Percentiles rank a stretch among this genome's conserved stretches.
These are phyloP conservation scores for Bassia scoparia DNA, from an alignment of 148 eudicot species.

Conservation along the genomic window DNA sequence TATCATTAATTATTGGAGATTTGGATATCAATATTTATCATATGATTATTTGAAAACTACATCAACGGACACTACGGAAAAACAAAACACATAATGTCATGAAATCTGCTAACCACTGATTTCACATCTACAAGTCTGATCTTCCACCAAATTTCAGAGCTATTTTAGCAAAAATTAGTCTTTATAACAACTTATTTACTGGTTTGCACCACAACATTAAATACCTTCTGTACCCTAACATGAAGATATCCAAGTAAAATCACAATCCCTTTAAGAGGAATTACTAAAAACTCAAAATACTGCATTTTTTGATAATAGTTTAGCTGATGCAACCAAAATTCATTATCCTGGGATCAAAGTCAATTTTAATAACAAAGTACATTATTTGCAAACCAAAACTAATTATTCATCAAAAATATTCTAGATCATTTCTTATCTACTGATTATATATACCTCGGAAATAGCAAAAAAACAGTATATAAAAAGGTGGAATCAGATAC, in stretches of 20 bases:
- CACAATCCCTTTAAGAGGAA: not conserved
- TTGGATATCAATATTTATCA: slow-evolving; percentile 2
- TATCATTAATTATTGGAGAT: not conserved
- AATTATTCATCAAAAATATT: too few relatives aligned
- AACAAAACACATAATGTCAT: too few relatives aligned
- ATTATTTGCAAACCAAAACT: too few relatives aligned
- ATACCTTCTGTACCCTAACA: not conserved
- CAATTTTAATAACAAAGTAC: slow-evolving; percentile 1
- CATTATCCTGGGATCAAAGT: not conserved
- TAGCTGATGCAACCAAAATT: not conserved
- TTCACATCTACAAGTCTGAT: not conserved
- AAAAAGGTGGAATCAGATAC: too few relatives aligned
- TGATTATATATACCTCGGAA: too few relatives aligned
- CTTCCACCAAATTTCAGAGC: not conserved
- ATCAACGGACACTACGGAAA: not conserved
- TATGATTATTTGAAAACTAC: too few relatives aligned
- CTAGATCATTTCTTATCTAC: too few relatives aligned
- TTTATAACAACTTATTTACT: not conserved
- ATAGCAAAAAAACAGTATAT: too few relatives aligned
- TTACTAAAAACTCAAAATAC: slow-evolving; percentile 3
- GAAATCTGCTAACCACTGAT: not conserved
- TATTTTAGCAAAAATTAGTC: not conserved
- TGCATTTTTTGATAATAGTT: slow-evolving; percentile 1
- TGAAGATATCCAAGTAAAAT: not conserved
- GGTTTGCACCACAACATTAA: not conserved